Evolutionary conservation across 2,329 filamentous ascomycete genomes (phyloP), one percentile per base, ranked within the genome.

Genomic region (Ophiostoma populinum): DNA sequence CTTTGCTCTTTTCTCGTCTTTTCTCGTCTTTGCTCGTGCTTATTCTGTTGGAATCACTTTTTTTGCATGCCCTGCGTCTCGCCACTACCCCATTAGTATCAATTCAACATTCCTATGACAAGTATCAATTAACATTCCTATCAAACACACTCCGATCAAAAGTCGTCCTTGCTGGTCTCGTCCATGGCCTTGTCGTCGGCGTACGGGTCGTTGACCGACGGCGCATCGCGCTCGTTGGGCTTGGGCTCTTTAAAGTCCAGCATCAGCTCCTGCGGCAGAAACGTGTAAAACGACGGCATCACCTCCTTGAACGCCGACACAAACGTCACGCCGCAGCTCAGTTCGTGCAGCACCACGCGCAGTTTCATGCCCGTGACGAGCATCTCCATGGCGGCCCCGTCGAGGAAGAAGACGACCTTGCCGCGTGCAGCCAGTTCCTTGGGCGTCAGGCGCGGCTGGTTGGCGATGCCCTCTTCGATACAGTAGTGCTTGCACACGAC

Each of bases 221-320:
- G 62, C 2, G 59, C 55, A 3, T 60, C 59, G 1, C 65, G 58
- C 11, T 61, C 53, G 19, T 57, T 57, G 1, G 45, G 45, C 3
- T 49, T 48, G 0, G 75, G 75, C 17, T 65, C 55, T 50, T 73
- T 80, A 64, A 69, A 85, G 13, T 62, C 52, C 16, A 62, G 46
- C 75, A 86, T 80, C 43, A 80, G 56, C 44, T 76, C 69, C 49
- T 86, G 81, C 1, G 69, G 65, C 18, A 85, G 55, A 38, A 71
- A 70, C 0, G 60, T 65, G 48, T 79, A 71, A 48, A 79, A 80
- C 0, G 65, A 67, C 3, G 70, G 70, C 38, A 67, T 65, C 9
- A 75, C 49, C 0, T 61, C 61, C 19, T 57, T 49, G 12, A 77
- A 50, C 2, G 61, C 53, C 47, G 75, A 75, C 49, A 85, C 67